phyloP scores from a whole-genome alignment of 2,329 filamentous ascomycete genomes.

The Calonectria hawksworthii region DNA sequence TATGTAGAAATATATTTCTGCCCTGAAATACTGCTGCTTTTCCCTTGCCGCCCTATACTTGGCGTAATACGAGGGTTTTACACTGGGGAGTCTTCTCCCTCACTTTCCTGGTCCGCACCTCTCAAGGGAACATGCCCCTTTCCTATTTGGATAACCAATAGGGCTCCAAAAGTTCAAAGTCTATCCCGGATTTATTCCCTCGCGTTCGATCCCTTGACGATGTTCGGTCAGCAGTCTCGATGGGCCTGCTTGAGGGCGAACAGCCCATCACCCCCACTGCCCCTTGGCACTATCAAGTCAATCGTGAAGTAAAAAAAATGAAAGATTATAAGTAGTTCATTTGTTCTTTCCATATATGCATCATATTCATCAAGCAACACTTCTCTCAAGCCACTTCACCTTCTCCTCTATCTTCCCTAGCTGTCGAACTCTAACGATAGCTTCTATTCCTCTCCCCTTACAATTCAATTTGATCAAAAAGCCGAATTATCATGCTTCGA shows the following conservation, averaged over 20 bases:
- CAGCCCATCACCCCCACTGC: background rate
- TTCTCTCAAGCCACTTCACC: background rate
- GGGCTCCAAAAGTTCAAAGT: background rate
- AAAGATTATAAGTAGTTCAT: slow-evolving; percentile 36
- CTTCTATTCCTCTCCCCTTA: slow-evolving; percentile 7
- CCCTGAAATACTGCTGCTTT: background rate
- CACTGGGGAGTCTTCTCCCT: background rate
- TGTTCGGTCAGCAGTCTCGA: slow-evolving; percentile 23
- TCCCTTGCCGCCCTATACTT: background rate
- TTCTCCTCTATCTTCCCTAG: background rate
- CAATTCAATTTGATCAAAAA: no score
- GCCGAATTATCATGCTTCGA: slow-evolving; percentile 44
- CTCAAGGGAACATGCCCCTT: slow-evolving; percentile 19
- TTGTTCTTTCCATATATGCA: background rate
- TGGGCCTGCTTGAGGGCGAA: slow-evolving; percentile 18
- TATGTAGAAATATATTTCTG: background rate
- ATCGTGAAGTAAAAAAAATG: background rate
- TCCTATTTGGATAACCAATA: slow-evolving; percentile 25
- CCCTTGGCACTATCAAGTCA: background rate
- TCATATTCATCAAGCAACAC: slow-evolving; percentile 26
- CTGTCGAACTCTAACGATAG: no score
- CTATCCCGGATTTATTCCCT: slow-evolving; percentile 1
- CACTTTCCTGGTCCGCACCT: slow-evolving; percentile 4
- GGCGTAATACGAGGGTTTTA: background rate
- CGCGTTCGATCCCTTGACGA: slow-evolving; percentile 1